These are phyloP conservation scores for Candida dubliniensis DNA, from an alignment of 1,139 yeast species.

Conservation along the genomic window DNA sequence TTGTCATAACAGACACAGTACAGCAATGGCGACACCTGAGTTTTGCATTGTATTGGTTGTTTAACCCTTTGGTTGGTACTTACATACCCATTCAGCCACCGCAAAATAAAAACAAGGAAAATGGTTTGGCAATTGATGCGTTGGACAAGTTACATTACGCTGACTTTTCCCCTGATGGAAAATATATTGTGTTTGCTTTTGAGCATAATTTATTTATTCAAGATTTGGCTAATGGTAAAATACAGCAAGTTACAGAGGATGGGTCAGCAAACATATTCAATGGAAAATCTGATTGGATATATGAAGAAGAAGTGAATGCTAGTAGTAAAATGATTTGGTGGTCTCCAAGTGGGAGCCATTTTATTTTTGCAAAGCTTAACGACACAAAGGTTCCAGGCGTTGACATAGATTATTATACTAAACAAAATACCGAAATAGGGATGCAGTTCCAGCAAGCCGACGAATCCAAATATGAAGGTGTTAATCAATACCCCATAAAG, in stretches of 20 bases:
- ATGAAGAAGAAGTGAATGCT: conserved; percentile 64
- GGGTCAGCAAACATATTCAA: conserved; percentile 52
- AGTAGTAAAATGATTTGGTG: conserved; percentile 79
- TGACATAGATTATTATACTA: conserved; percentile 62
- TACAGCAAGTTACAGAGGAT: conserved; percentile 46
- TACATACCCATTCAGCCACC: conserved; percentile 30
- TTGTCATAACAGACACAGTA: conserved; percentile 34
- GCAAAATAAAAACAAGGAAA: conserved; percentile 3
- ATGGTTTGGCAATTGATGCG: conserved; percentile 7
- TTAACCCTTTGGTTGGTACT: conserved; percentile 19
- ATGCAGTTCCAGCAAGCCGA: conserved; percentile 23
- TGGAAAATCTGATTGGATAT: conserved; percentile 65
- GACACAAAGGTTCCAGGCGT: conserved; percentile 70
- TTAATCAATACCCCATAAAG: conserved; percentile 56
- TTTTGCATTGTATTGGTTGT: conserved; percentile 43
- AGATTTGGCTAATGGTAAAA: conserved; percentile 24
- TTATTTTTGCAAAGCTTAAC: conserved; percentile 67
- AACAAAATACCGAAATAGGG: conserved; percentile 33
- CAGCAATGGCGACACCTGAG: conserved; percentile 45
- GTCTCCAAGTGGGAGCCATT: conserved; percentile 67
- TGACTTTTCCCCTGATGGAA: conserved; percentile 42
- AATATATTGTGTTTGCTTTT: conserved; percentile 33
- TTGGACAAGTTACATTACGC: conserved; percentile 41
- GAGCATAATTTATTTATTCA: conserved; percentile 45
- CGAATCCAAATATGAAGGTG: conserved; percentile 17